These are phyloP conservation scores for Candida xyloterini DNA, from an alignment of 805 yeast species.

Conservation along the genomic window DNA sequence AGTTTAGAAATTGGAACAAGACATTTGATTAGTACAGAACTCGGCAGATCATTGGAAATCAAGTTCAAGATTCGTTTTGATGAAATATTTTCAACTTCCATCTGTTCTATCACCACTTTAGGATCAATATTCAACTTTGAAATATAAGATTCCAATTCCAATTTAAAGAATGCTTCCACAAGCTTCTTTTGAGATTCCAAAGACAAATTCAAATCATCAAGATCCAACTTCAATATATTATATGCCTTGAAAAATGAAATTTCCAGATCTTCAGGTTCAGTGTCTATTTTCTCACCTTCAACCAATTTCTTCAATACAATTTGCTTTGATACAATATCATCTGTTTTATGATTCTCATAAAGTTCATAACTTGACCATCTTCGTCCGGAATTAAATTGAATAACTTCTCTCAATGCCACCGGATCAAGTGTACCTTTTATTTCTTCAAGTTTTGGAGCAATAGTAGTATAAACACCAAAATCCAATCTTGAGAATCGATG, in stretches of 20 bases:
- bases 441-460: constrained; percentile 7
- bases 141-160: constrained; percentile 5
- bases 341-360: constrained; percentile 13
- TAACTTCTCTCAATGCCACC: constrained; percentile 23
- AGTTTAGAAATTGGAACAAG: constrained; percentile 2
- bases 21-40: background rate
- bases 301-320: constrained; percentile 5
- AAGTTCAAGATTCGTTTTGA: constrained; percentile 1
- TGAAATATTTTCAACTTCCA: background rate
- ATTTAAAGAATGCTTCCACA: constrained; percentile 2
- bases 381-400: constrained; percentile 37
- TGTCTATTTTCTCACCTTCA: constrained; percentile 8
- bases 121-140: background rate
- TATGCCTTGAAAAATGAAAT: constrained; percentile 6
- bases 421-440: constrained; percentile 8
- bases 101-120: background rate
- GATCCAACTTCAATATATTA: constrained; percentile 1
- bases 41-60: constrained; percentile 1
- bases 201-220: background rate
- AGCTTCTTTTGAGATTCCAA: constrained; percentile 1
- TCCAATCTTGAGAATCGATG: constrained; percentile 25
- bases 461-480: constrained; percentile 25
- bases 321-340: constrained; percentile 1
- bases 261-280: constrained; percentile 6
- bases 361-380: constrained; percentile 34